Evolutionary conservation across 202 grass and related monocot species (phyloP).

Genomic region (Panicum virgatum): DNA sequence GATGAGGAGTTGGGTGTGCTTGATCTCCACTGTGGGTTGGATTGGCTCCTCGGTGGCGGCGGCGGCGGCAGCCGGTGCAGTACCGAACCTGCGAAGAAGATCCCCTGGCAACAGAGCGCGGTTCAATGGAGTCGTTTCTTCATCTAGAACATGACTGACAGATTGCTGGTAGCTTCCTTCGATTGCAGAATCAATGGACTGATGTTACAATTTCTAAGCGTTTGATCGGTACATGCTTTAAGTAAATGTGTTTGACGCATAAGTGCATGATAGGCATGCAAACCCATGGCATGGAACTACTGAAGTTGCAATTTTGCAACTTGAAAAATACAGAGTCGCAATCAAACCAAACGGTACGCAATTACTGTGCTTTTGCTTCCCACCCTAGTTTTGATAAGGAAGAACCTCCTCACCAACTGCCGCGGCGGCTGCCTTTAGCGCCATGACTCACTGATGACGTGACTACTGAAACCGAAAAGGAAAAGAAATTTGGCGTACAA

Average conservation of each 20-base stretch:
- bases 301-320: neutral
- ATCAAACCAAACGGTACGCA: neutral
- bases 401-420: neutral
- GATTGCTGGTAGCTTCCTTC: neutral
- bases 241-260: neutral
- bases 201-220: neutral
- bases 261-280: neutral
- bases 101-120: neutral
- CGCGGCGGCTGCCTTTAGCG: constrained; percentile 5
- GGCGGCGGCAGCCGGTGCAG: constrained; percentile 4
- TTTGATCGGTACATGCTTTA: neutral
- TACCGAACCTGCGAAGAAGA: constrained; percentile 45
- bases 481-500: neutral
- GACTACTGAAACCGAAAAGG: neutral
- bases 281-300: neutral
- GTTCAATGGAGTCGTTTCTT: neutral
- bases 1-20: constrained; percentile 76
- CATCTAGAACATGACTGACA: neutral
- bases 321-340: neutral
- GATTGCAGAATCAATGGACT: neutral
- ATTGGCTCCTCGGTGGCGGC: constrained; percentile 50
- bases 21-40: constrained; percentile 60
- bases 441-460: neutral
- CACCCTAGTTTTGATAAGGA: neutral
- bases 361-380: neutral